These are phyloP conservation scores for Phycomyces nitens DNA, from an alignment of 192 early-diverging fungal genomes.

Conservation along the genomic window DNA sequence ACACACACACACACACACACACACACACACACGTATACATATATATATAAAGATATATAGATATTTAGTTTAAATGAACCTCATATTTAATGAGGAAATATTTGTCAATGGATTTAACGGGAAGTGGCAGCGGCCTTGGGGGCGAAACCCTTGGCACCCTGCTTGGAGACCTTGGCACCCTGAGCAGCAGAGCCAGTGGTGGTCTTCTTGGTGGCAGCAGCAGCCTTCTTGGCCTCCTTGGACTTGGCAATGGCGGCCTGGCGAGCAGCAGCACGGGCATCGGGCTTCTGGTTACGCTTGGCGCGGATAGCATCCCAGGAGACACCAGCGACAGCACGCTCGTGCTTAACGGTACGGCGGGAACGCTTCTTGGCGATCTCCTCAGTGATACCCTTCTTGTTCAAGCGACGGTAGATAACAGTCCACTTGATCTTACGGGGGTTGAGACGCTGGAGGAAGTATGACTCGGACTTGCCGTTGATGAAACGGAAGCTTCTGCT, in stretches of 20 bases:
- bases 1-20: too few relatives aligned
- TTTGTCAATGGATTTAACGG: constrained; percentile 55
- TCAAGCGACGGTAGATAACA: constrained; percentile 90
- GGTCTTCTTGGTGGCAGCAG: constrained; percentile 81
- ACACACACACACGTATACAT: neutral
- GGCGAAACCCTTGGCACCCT: constrained; percentile 75
- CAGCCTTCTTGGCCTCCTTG: constrained; percentile 91
- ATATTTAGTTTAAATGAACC: neutral
- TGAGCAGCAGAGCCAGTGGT: constrained; percentile 4
- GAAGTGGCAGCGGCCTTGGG: constrained; percentile 75
- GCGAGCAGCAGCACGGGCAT: constrained; percentile 87
- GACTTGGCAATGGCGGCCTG: constrained; percentile 73
- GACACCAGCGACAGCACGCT: constrained; percentile 93
- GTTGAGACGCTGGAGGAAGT: constrained; percentile 96
- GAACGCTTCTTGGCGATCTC: constrained; percentile 95
- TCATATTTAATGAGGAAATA: neutral
- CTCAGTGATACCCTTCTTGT: constrained; percentile 97
- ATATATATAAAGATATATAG: neutral
- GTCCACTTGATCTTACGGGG: constrained; percentile 97
- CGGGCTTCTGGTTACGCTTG: constrained; percentile 94
- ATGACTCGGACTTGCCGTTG: constrained; percentile 93
- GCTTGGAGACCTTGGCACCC: constrained; percentile 68
- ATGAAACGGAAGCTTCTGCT: constrained; percentile 93
- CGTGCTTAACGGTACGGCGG: constrained; percentile 87
- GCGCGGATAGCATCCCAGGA: constrained; percentile 94